These are phyloP conservation scores for Xylariaceae sp. DNA, from an alignment of 2,329 filamentous ascomycete genomes.

Conservation along the genomic window DNA sequence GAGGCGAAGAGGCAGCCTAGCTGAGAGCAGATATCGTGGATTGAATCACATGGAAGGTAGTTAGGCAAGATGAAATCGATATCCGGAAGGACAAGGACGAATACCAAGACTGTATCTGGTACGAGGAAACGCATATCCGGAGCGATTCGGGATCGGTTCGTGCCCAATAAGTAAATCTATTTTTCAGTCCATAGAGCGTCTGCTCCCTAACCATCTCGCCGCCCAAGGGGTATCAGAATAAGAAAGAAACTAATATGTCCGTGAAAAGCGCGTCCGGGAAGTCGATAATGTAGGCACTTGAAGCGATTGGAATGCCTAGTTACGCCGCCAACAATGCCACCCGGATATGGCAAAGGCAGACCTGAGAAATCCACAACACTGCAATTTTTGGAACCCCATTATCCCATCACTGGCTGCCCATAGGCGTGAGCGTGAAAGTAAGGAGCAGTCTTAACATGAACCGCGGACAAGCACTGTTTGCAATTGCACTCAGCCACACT, in stretches of 20 bases:
- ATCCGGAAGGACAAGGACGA: background rate
- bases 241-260: conserved; percentile 33
- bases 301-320: conserved; percentile 5
- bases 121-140: background rate
- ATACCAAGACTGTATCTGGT: background rate
- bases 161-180: conserved; percentile 1
- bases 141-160: background rate
- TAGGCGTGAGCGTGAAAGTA: conserved; percentile 59
- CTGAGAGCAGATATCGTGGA: background rate
- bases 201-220: conserved; percentile 24
- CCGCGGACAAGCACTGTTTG: conserved; percentile 50
- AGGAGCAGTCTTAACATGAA: conserved; percentile 49
- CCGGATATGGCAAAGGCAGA: background rate
- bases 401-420: conserved; percentile 61
- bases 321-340: background rate
- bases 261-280: conserved; percentile 36
- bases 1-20: conserved; percentile 8
- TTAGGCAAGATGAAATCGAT: too few species aligned
- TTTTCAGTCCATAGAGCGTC: conserved; percentile 9
- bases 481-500: conserved; percentile 58
- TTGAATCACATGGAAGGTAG: too few species aligned
- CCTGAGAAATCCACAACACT: background rate
- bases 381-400: conserved; percentile 44
- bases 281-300: conserved; percentile 28
- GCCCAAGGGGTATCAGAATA: conserved; percentile 42